Base-by-base conservation (phyloP, 192 early-diverging fungal species). In the Pilobolus umbonatus region DNA sequence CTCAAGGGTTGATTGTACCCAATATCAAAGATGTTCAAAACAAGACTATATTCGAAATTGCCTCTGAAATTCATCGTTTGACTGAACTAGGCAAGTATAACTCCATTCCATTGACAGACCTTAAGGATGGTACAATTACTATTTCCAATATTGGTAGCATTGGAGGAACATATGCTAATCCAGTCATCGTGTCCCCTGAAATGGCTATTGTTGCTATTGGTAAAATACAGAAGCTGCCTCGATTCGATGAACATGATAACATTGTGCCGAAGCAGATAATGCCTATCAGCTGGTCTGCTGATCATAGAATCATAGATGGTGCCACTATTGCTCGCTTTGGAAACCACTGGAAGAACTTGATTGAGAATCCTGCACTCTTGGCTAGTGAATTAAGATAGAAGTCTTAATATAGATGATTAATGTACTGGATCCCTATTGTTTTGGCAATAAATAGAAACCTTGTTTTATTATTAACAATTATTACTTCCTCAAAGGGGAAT, bases 221-320 rank as follows among this genome's bases (percentile, higher is more conserved):
- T 30, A 86, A 80, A 58, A 82, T 87, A 19, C 84, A 88, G 68
- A 79, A 85, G 12, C 60, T 95, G 40, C 96, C 96, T 35, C 79
- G 91, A 14, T 96, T 89, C 69, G 87, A 88, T 55, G 71, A 74
- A 38, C 36, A 56, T 2, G 75, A 62, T n/a, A 68, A 70, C 3
- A 80, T 98, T 25, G 87, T 92, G 1, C 76, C 85, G 14, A 85
- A 84, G 58, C 70, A 86, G 62, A 76, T 96, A 7, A 67, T 94
- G 56, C 79, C 81, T 22, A 75, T 93, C 3, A 94, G 92, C 78
- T 95, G 88, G 85, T 85, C 88, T 15, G 96, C 96, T 8, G 96
- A 98, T 75, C 96, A 98, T 74, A 82, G 96, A 29, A 89, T 98
- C 19, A 79, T 97, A 61, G 94, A 97, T 69, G 96, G 96, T 24